Evolutionary conservation across 305 asterid genomes (phyloP), one percentile per base, ranked within the genome.

Genomic region (Salvia sclarea): DNA sequence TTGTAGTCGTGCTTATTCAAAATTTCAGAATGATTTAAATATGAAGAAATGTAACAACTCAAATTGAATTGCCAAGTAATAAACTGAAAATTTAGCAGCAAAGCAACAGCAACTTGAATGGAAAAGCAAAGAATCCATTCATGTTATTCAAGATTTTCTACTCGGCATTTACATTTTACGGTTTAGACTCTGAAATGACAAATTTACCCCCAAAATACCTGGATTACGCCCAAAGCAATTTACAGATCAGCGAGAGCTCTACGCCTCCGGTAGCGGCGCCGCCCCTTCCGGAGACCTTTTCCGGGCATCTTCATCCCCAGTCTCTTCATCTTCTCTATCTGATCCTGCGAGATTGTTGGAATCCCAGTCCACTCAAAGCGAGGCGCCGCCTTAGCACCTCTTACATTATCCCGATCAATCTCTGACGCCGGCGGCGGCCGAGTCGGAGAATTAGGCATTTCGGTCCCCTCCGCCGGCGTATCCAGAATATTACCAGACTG

Each of bases 191-290:
- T 0, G n/a, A 37, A 38, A 56, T 57, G 49, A 61, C 69, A 53
- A 2, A 22, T 54, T 62, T 38, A 21, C 43, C 67, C 72, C 40
- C 31, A 20, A 48, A 8, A 2, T 21, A 41, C 65, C 49, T 22
- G 61, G 64, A 60, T 24, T 31, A 49, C 50, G 57, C 41, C 59
- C 20, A 8, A 69, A 44, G 20, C 64, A 67, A 30, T 57, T 76
- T 48, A 65, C 54, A 70, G 72, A 48, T 75, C 78, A 20, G 49
- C 54, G 9, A 50, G 21, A 1, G 37, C 48, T 20, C 44, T 1
- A 8, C 61, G 69, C 47, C 68, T 61, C 50, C 58, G 64, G 64
- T 17, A 44, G 14, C 30, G 73, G 77, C 64, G 64, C 17, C 49
- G 70, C 56, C 43, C 54, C 28, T 56, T 35, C 31, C 58, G 59